phyloP scores from a whole-genome alignment of 805 yeast genomes.

The Lachancea dasiensis region DNA sequence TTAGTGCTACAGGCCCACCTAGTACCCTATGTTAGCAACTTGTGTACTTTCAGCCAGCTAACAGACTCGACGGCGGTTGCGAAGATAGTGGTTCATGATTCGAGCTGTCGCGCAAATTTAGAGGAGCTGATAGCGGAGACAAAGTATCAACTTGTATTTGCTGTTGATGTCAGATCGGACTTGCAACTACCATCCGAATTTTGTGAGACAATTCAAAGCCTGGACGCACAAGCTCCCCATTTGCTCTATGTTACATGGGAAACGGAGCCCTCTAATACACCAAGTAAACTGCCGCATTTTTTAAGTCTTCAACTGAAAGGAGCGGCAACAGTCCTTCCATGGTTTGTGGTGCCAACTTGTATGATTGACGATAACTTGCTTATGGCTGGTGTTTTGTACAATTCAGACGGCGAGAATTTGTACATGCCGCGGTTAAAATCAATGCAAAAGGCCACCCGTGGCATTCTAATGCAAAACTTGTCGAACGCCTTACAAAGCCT shows the following conservation, averaged over 20 bases:
- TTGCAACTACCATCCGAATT: constrained; percentile 16
- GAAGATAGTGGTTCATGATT: constrained; percentile 23
- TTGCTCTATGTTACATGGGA: constrained; percentile 7
- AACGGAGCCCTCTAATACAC: constrained; percentile 7
- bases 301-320: constrained; percentile 10
- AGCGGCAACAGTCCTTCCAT: constrained; percentile 7
- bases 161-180: constrained; percentile 26
- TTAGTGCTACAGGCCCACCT: constrained; percentile 23
- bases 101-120: constrained; percentile 16
- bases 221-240: not conserved
- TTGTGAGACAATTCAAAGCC: constrained; percentile 4
- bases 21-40: constrained; percentile 18
- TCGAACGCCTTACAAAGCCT: constrained; percentile 20
- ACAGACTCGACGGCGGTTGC: constrained; percentile 23
- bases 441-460: constrained; percentile 22
- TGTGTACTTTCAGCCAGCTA: constrained; percentile 26
- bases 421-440: constrained; percentile 20
- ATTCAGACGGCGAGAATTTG: constrained; percentile 22
- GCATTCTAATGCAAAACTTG: constrained; percentile 26
- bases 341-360: constrained; percentile 26
- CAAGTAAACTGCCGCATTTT: constrained; percentile 19
- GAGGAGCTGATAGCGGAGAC: constrained; percentile 10
- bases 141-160: constrained; percentile 18
- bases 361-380: constrained; percentile 25
- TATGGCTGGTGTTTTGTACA: constrained; percentile 19